These are phyloP conservation scores for Poa pratensis DNA, from an alignment of 176 grass and related monocot genomes.

Conservation along the genomic window DNA sequence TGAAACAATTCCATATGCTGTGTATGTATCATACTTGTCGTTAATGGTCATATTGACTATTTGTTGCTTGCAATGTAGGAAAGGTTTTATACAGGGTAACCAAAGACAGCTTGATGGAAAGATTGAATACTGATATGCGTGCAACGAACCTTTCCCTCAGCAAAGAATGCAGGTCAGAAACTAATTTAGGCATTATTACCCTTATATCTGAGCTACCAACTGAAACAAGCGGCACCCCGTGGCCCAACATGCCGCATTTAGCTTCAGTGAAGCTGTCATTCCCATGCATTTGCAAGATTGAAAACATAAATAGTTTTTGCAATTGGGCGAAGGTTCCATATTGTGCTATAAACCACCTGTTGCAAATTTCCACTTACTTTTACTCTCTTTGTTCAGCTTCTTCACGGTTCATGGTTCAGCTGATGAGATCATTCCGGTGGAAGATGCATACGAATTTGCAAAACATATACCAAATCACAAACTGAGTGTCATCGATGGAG, in stretches of 20 bases:
- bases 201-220: background rate
- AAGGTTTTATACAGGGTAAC: constrained; percentile 62
- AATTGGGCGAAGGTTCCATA: background rate
- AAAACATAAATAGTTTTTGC: background rate
- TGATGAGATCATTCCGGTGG: constrained; percentile 70
- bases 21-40: background rate
- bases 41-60: constrained; percentile 10
- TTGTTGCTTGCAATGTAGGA: constrained; percentile 2
- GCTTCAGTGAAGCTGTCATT: constrained; percentile 4
- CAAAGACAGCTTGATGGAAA: constrained; percentile 81
- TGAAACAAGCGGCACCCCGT: background rate
- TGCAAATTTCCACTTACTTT: background rate
- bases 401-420: constrained; percentile 84
- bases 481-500: constrained; percentile 68
- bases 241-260: background rate
- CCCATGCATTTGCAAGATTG: background rate
- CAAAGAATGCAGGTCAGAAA: constrained; percentile 73
- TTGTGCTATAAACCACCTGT: constrained; percentile 4
- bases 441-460: constrained; percentile 85
- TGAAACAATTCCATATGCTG: background rate
- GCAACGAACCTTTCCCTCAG: constrained; percentile 68
- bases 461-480: constrained; percentile 83
- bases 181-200: constrained; percentile 4
- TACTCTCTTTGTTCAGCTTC: constrained; percentile 52
- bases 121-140: constrained; percentile 74